Percentiles rank a stretch among this genome's conserved stretches.
These are phyloP conservation scores for Hypoxylon sp. DNA, from an alignment of 2,329 filamentous ascomycete genomes.

Conservation along the genomic window DNA sequence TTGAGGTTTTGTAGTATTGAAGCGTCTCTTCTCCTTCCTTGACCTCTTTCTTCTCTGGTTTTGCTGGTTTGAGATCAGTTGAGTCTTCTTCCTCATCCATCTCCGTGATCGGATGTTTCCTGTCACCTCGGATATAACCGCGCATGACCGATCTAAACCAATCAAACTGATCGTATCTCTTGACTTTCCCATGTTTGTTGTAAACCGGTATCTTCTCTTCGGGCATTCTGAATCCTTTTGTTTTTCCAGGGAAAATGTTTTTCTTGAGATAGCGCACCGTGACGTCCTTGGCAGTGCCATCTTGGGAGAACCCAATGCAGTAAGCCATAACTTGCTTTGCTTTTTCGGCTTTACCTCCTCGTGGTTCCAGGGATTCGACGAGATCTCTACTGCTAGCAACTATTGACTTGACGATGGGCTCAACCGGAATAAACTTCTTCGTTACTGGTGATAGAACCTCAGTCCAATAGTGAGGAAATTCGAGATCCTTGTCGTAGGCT, in stretches of 20 bases:
- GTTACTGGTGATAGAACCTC: conserved; percentile 89
- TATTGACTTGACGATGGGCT: conserved; percentile 77
- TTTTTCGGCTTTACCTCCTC: conserved; percentile 85
- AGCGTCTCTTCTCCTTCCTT: conserved; percentile 85
- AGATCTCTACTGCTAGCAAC: conserved; percentile 81
- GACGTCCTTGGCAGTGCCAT: conserved; percentile 94
- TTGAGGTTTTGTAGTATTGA: conserved; percentile 88
- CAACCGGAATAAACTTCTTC: conserved; percentile 83
- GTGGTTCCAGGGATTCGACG: conserved; percentile 82
- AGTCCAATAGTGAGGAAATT: conserved; percentile 92
- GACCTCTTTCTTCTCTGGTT: conserved; percentile 79
- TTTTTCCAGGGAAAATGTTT: conserved; percentile 86
- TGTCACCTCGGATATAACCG: conserved; percentile 72
- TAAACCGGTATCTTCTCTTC: conserved; percentile 86
- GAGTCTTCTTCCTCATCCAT: conserved; percentile 85
- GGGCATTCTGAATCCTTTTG: conserved; percentile 85
- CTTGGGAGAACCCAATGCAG: conserved; percentile 83
- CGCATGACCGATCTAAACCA: conserved; percentile 90
- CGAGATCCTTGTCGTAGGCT: conserved; percentile 81
- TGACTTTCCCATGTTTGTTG: conserved; percentile 82
- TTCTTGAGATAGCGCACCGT: conserved; percentile 91
- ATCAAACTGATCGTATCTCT: conserved; percentile 82
- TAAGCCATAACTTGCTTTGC: conserved; percentile 93
- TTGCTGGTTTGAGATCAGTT: conserved; percentile 80
- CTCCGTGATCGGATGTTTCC: conserved; percentile 71